A percentile compares a stretch with the other conserved stretches of the same genome.
Evolutionary conservation across 257 asterid species (phyloP).

Genomic region (Solanum chaucha): DNA sequence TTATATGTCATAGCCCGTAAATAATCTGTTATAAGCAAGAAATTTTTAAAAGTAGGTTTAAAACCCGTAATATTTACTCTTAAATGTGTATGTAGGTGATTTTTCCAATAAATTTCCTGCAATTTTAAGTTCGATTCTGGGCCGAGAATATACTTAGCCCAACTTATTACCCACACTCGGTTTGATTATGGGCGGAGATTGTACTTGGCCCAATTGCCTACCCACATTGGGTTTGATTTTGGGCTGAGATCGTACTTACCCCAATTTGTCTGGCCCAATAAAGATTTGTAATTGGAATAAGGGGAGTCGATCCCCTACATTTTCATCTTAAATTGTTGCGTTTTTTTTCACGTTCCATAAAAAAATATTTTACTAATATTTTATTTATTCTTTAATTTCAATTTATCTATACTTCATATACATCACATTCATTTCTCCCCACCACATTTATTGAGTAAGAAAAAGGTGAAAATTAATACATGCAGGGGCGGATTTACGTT

Average conservation of each 20-base stretch:
- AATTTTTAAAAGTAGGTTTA: too few species aligned
- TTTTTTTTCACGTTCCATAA: background rate
- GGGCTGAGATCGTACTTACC: background rate
- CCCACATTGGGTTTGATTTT: background rate
- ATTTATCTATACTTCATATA: too few species aligned
- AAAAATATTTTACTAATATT: too few species aligned
- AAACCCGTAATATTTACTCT: too few species aligned
- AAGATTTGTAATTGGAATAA: background rate
- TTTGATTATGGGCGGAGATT: background rate
- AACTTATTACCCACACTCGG: background rate
- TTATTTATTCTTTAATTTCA: background rate
- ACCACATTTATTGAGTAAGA: too few species aligned
- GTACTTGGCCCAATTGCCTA: background rate
- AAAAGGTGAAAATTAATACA: background rate
- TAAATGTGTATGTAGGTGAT: too few species aligned
- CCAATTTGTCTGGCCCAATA: background rate
- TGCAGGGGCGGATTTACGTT: too few species aligned
- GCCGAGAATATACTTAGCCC: background rate
- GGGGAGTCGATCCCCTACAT: too few species aligned
- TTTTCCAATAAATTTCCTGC: background rate
- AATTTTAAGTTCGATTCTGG: background rate
- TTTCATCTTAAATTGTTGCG: too few species aligned
- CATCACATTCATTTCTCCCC: background rate
- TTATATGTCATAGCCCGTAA: too few species aligned
- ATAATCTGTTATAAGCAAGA: too few species aligned